Percentiles rank a stretch among this genome's conserved stretches.
Evolutionary conservation across 140 eudicot species (phyloP).

Genomic region (Stevia rebaudiana): DNA sequence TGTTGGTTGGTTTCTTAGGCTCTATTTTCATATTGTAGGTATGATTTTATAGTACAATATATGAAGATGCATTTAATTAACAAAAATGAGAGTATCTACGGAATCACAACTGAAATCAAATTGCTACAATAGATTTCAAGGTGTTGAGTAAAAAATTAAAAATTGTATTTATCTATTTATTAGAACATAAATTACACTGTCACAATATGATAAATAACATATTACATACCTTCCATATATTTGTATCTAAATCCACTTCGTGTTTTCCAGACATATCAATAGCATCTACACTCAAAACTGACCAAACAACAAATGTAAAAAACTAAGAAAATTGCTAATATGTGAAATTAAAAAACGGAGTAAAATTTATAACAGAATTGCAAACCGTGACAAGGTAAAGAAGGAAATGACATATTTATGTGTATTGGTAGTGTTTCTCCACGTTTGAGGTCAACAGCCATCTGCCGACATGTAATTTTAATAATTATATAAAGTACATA

Average conservation of each 20-base stretch:
- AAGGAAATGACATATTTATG: constrained; percentile 90
- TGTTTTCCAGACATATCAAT: constrained; percentile 99
- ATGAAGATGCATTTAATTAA: neutral
- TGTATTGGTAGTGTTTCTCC: constrained; percentile 98
- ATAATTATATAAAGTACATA: constrained; percentile 8
- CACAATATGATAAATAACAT: neutral
- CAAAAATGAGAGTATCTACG: neutral
- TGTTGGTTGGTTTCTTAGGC: neutral
- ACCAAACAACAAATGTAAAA: constrained; percentile 15
- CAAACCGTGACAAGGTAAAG: constrained; percentile 96
- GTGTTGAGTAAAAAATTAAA: neutral
- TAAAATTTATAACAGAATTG: constrained; percentile 2
- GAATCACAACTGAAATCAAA: constrained; percentile 2
- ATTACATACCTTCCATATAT: constrained; percentile 85
- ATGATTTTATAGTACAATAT: neutral
- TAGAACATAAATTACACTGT: too few species aligned
- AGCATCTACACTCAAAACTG: constrained; percentile 96
- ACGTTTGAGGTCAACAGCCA: constrained; percentile 94
- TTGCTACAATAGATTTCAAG: neutral
- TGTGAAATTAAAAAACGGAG: constrained; percentile 8
- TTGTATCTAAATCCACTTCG: constrained; percentile 99
- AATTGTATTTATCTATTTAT: neutral
- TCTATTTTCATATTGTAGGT: neutral
- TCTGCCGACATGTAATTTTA: constrained; percentile 42
- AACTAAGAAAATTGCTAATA: neutral